Base-by-base conservation (phyloP, 768 basidiomycete genomes). In the Termitomyces sp. region DNA sequence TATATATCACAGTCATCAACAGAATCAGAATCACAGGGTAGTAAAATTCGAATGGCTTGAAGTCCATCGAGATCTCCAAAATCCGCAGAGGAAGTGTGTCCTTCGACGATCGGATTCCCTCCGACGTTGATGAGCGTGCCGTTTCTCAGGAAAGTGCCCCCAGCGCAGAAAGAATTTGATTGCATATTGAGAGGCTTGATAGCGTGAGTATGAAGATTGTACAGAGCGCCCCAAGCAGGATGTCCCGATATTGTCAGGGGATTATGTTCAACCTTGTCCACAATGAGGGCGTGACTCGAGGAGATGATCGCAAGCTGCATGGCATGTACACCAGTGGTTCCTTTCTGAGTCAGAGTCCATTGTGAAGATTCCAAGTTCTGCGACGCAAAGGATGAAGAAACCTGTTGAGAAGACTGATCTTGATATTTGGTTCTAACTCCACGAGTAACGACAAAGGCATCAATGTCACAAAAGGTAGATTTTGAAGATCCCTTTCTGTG, bases 201-300 rank as follows among this genome's bases (percentile, higher is more conserved):
- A 5, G 78, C 78, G 66, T 90, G 83, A 12, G 86, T 86, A 33
- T 82, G 68, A 48, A 94, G 75, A 69, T 91, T 84, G 71, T 88
- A 92, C 20, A 94, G 71, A 8, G 87, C 87, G 0, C 80, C 89
- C 91, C 92, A 94, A 13, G 91, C 90, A 16, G 91, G 91, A 68
- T 91, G 91, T 0, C 88, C 87, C 63, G 82, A 73, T 69, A 92
- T 77, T 1, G 84, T 82, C 54, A 92, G 74, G 36, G 91, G 91
- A 68, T 94, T 93, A 72, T 92, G 90, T 70, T 92, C 91, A 28
- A 92, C 91, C 73, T 93, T 93, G 81, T 94, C 91, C 42, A 94
- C 70, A 53, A 94, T 79, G 63, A 92, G 72, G 16, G 84, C 90
- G 65, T 90, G 89, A 9, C 82, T 84, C 16, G 82, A 68, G 4